phyloP scores from a whole-genome alignment of 2,329 filamentous ascomycete genomes.

The Myriosclerotinia scirpicola region DNA sequence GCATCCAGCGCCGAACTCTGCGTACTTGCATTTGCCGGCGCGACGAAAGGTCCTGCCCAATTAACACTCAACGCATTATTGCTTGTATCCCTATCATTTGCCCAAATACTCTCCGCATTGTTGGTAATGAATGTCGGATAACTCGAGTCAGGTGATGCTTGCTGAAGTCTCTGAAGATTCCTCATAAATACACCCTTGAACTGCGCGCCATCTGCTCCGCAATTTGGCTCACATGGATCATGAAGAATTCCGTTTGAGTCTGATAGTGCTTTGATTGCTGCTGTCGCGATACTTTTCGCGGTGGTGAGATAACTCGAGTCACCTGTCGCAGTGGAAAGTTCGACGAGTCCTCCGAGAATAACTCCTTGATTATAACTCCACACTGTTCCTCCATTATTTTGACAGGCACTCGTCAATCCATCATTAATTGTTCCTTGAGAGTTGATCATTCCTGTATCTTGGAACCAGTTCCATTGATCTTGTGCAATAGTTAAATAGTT shows the following conservation, averaged over 20 bases:
- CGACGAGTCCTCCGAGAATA: constrained; percentile 56
- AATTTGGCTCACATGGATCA: constrained; percentile 53
- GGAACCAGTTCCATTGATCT: constrained; percentile 53
- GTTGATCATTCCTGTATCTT: constrained; percentile 50
- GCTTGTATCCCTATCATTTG: constrained; percentile 50
- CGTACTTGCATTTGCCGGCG: constrained; percentile 53
- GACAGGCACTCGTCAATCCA: constrained; percentile 50
- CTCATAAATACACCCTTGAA: constrained; percentile 74
- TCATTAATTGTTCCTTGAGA: constrained; percentile 52
- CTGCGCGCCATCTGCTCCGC: constrained; percentile 54
- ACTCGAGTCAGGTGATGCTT: constrained; percentile 48
- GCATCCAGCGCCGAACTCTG: constrained; percentile 68
- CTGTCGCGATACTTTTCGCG: constrained; percentile 55
- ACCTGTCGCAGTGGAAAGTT: constrained; percentile 55
- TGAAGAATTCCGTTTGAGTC: constrained; percentile 52
- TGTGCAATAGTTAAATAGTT: constrained; percentile 58
- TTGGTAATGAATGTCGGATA: constrained; percentile 56
- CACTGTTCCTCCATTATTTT: constrained; percentile 46
- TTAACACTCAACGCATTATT: constrained; percentile 55
- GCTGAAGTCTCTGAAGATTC: constrained; percentile 57
- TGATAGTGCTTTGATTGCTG: constrained; percentile 50
- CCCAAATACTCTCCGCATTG: constrained; percentile 69
- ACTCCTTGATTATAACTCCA: constrained; percentile 64
- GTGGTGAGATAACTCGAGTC: constrained; percentile 44
- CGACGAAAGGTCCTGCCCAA: constrained; percentile 62